Conservation (phyloP, 1,284 basidiomycete genomes). For the Coniferiporia weirii region DNA sequence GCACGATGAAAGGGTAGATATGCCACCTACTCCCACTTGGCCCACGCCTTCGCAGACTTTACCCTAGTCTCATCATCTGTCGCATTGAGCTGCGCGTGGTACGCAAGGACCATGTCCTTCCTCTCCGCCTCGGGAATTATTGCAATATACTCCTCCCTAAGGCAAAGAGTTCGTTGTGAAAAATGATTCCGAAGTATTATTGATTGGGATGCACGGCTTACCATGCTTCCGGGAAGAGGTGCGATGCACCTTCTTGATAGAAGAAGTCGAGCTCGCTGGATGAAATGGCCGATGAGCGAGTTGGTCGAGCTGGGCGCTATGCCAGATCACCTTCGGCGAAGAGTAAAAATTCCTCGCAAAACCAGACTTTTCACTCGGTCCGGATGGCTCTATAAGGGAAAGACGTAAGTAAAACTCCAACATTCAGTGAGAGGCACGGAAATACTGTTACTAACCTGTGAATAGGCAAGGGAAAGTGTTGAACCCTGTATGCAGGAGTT, state of each 20-base stretch:
- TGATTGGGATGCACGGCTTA: conserved; percentile 27
- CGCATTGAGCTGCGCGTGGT: conserved; percentile 78
- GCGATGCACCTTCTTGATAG: conserved; percentile 81
- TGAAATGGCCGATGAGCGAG: background rate
- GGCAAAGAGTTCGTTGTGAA: conserved; percentile 18
- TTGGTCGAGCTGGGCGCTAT: background rate
- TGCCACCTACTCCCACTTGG: conserved; percentile 77
- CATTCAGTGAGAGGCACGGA: background rate
- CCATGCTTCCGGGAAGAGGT: conserved; percentile 88
- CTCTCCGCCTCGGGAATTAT: conserved; percentile 80
- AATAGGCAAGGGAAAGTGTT: conserved; percentile 84
- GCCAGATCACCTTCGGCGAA: conserved; percentile 61
- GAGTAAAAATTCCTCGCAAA: conserved; percentile 67
- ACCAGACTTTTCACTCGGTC: conserved; percentile 76
- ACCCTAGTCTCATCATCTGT: conserved; percentile 63
- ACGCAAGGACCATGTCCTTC: conserved; percentile 76
- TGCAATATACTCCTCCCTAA: conserved; percentile 75
- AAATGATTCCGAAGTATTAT: background rate
- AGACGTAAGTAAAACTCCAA: background rate
- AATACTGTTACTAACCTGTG: conserved; percentile 49
- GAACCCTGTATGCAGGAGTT: conserved; percentile 58
- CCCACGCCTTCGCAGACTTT: conserved; percentile 81
- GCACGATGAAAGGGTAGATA: too few relatives aligned
- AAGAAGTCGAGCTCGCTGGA: conserved; percentile 84
- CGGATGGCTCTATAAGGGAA: conserved; percentile 59